Percentiles rank a stretch among this genome's conserved stretches.
Evolutionary conservation across 2,329 filamentous ascomycete species (phyloP).

Genomic region (Blumeria hordei): DNA sequence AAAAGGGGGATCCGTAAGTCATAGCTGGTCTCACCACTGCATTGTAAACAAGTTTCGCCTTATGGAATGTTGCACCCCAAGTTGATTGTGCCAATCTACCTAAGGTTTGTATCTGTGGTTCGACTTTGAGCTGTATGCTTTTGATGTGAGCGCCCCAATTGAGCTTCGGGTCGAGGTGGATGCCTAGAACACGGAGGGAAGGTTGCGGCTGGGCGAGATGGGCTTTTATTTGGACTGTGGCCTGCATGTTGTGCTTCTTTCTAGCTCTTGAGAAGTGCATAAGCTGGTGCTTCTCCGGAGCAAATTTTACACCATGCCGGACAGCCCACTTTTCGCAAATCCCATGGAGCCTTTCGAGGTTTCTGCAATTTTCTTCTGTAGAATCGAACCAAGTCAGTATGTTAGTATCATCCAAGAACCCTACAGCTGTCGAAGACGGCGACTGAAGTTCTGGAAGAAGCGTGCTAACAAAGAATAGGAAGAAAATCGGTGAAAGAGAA

Average conservation of each 20-base stretch:
- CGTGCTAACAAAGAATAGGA: not conserved
- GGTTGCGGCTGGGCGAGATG: not conserved
- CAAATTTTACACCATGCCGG: not conserved
- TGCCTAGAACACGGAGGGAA: not conserved
- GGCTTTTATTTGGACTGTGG: not conserved
- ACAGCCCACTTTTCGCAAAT: not conserved
- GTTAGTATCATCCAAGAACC: not conserved
- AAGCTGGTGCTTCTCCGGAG: not conserved
- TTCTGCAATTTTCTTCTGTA: not conserved
- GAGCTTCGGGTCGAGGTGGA: not conserved
- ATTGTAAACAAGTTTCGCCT: not conserved
- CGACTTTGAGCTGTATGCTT: not conserved
- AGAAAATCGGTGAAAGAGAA: not conserved
- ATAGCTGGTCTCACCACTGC: not conserved
- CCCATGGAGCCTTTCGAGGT: not conserved
- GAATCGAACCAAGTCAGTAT: not conserved
- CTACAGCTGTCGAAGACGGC: not conserved
- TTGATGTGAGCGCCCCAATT: not conserved
- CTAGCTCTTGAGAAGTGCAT: not conserved
- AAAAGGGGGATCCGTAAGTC: not conserved
- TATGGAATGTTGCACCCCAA: not conserved
- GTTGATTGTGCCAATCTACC: not conserved
- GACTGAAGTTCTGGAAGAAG: not conserved
- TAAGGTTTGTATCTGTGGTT: not conserved
- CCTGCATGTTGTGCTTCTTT: not conserved